These are phyloP conservation scores for Penicillium salamii DNA, from an alignment of 495 filamentous ascomycete genomes.

Conservation along the genomic window DNA sequence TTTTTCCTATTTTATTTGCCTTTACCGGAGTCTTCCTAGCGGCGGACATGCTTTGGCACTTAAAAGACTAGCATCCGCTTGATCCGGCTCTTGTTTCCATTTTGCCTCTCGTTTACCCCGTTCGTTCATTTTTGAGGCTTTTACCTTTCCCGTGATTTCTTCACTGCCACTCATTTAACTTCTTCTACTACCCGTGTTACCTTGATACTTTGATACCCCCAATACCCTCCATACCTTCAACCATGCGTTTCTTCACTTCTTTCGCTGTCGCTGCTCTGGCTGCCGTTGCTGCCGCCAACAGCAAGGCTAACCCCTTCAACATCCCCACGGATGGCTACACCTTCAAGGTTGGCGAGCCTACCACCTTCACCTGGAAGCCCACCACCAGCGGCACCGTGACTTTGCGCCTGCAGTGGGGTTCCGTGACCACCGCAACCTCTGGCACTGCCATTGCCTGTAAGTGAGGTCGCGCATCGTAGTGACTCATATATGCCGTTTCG, in stretches of 20 bases:
- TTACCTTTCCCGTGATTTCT: conserved; percentile 6
- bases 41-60: not conserved
- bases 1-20: conserved; percentile 2
- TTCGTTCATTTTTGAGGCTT: conserved; percentile 12
- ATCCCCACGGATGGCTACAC: conserved; percentile 42
- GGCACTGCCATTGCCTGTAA: conserved; percentile 53
- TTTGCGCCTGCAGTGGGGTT: conserved; percentile 52
- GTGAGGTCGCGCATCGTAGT: too few species aligned
- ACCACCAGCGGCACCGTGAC: conserved; percentile 52
- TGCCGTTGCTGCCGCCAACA: conserved; percentile 32
- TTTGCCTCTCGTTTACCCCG: conserved; percentile 9
- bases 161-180: not conserved
- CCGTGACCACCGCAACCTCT: conserved; percentile 37
- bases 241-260: conserved; percentile 43
- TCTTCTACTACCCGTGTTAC: conserved; percentile 3
- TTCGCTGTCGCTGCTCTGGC: conserved; percentile 39
- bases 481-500: too few species aligned
- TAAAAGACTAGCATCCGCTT: not conserved
- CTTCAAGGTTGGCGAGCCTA: conserved; percentile 49
- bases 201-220: conserved; percentile 1
- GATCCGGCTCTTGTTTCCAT: not conserved
- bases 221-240: conserved; percentile 16
- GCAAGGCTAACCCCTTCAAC: conserved; percentile 53
- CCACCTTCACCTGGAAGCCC: conserved; percentile 54
- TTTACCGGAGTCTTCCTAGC: not conserved